Evolutionary conservation across 805 yeast species (phyloP), one percentile per base, ranked within the genome.

Genomic region (Kazachstania psychrophila): DNA sequence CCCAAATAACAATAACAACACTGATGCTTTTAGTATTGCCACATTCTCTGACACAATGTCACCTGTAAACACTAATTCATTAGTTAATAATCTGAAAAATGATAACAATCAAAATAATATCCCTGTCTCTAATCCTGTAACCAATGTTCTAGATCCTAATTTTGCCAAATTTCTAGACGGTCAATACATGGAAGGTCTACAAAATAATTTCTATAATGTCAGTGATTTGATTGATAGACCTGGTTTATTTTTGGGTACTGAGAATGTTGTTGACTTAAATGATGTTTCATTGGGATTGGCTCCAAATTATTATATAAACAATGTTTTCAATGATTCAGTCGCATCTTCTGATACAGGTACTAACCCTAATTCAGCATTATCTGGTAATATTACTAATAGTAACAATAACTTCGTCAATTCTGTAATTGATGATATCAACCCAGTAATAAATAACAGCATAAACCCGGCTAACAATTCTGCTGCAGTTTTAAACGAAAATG

Each of bases 191-290:
- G 33, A 37, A 32, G 25, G 15, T 5, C n/a, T 28, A 5, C 37
- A 38, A 30, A 37, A 41, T 26, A 26, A 36, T 10, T 28, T 39
- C 11, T 39, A 34, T 28, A 51, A 49, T 31, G 56, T 56, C 3
- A 56, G 61, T 41, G 52, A 51, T 10, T 34, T 56, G 13, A 56
- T 56, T 31, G 61, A 56, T 37, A 54, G 47, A 28, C 56, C 60
- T 12, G 42, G 40, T 18, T 41, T 53, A 17, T 50, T 52, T 27
- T 38, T 47, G 28, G 38, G 45, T 26, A 44, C 38, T 16, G 41
- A 42, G n/a, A 42, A 40, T n/a, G 48, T 42, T 12, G 35, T 47
- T 14, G 45, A 44, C 39, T 35, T 46, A 12, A 40, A 42, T 4
- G 49, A 47, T 22, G 39, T 48, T 13, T 48, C 41, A 20, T 38